These are phyloP conservation scores for Beauveria sp. DNA, from an alignment of 2,329 filamentous ascomycete genomes.

Conservation along the genomic window DNA sequence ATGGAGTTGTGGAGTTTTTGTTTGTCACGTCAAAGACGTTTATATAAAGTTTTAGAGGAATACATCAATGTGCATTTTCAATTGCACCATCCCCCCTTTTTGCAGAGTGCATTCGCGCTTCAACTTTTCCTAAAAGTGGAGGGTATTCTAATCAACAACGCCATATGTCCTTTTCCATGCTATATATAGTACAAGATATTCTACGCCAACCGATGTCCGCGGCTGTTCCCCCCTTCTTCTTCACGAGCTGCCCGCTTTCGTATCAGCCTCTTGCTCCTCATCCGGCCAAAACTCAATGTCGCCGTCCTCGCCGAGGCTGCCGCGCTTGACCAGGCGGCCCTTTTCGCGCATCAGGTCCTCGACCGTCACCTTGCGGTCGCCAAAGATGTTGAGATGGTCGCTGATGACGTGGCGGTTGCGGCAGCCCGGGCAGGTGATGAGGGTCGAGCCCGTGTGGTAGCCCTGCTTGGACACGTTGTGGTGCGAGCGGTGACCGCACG, in stretches of 20 bases:
- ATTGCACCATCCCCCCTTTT: background rate
- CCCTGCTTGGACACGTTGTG: slow-evolving; percentile 90
- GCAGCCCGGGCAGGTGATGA: slow-evolving; percentile 84
- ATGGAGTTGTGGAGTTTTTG: slow-evolving; percentile 1
- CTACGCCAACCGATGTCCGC: background rate
- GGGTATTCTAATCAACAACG: slow-evolving; percentile 6
- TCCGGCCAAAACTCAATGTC: slow-evolving; percentile 92
- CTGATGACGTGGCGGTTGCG: slow-evolving; percentile 84
- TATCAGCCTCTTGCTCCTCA: slow-evolving; percentile 30
- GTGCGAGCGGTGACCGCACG: slow-evolving; percentile 70
- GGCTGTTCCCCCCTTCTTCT: background rate
- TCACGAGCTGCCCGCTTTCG: slow-evolving; percentile 14
- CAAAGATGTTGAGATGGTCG: slow-evolving; percentile 78
- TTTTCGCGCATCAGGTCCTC: slow-evolving; percentile 72
- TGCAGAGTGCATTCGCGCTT: background rate
- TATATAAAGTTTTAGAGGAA: background rate
- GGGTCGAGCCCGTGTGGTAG: slow-evolving; percentile 81
- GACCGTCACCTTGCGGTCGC: slow-evolving; percentile 59
- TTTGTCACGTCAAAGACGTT: background rate
- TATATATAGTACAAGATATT: background rate
- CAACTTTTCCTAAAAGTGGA: background rate
- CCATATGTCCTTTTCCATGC: background rate
- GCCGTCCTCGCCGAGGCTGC: slow-evolving; percentile 66
- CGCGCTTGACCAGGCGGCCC: slow-evolving; percentile 65
- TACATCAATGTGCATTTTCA: background rate